These are phyloP conservation scores for Globisporangium solare DNA, from an alignment of 352 stramenopile species.

Conservation along the genomic window DNA sequence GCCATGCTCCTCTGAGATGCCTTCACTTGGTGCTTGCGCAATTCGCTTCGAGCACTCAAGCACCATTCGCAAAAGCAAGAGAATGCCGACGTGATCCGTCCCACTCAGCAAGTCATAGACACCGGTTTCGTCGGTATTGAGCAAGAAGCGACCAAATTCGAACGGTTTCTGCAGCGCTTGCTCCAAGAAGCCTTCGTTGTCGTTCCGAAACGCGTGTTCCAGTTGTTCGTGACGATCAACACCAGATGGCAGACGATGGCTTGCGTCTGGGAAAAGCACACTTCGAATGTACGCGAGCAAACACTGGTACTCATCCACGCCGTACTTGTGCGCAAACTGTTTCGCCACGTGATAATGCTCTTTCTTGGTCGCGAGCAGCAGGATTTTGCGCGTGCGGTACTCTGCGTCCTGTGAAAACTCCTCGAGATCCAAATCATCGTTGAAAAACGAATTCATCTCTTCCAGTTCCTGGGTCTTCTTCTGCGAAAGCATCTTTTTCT, in stretches of 20 bases:
- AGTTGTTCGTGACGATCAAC: conserved; percentile 51
- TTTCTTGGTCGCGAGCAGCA: conserved; percentile 45
- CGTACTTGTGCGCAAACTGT: conserved; percentile 68
- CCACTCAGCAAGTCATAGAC: conserved; percentile 59
- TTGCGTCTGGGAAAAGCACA: conserved; percentile 23
- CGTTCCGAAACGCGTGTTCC: conserved; percentile 56
- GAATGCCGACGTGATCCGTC: conserved; percentile 63
- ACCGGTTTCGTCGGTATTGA: conserved; percentile 21
- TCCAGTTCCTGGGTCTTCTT: conserved; percentile 57
- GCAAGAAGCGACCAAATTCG: conserved; percentile 52
- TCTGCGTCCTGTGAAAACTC: conserved; percentile 40
- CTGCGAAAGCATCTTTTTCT: conserved; percentile 44
- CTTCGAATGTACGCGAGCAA: conserved; percentile 59
- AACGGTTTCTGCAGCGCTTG: conserved; percentile 51
- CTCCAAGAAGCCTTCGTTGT: conserved; percentile 52
- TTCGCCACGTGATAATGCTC: conserved; percentile 38
- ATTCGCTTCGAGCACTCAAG: conserved; percentile 73
- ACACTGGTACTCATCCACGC: conserved; percentile 55
- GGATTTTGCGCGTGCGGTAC: conserved; percentile 48
- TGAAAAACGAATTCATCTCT: conserved; percentile 57
- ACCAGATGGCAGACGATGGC: background rate
- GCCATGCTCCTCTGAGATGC: background rate
- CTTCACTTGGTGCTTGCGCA: background rate
- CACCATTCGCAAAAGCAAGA: conserved; percentile 66
- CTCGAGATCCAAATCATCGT: conserved; percentile 50